Evolutionary conservation across 306 rosid genomes (phyloP).

Genomic region (Echinosophora koreensis): DNA sequence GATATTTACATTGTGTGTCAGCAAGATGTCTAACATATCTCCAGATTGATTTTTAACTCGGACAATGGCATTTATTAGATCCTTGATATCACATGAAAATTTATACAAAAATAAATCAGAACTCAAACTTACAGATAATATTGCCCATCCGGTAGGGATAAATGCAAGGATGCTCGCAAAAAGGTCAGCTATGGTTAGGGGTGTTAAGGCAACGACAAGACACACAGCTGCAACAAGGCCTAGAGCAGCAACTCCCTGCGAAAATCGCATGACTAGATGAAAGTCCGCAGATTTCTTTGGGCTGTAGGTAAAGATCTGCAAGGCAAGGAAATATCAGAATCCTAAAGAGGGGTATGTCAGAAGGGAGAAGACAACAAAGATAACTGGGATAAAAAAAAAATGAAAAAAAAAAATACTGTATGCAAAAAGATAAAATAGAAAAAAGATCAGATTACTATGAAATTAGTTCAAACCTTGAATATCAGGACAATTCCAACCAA

Average conservation of each 20-base stretch:
- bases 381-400: neutral
- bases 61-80: neutral
- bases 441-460: conserved; percentile 27
- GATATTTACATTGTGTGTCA: neutral
- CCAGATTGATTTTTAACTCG: conserved; percentile 28
- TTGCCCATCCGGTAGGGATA: conserved; percentile 93
- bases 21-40: conserved; percentile 1
- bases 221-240: conserved; percentile 73
- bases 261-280: conserved; percentile 80
- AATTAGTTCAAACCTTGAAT: conserved; percentile 76
- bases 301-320: conserved; percentile 87
- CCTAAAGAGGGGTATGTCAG: neutral
- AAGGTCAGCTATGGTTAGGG: conserved; percentile 74
- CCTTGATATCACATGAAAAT: neutral
- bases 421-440: neutral
- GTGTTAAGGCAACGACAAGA: conserved; percentile 72
- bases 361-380: neutral
- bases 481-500: conserved; percentile 76
- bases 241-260: conserved; percentile 78
- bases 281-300: conserved; percentile 74
- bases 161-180: conserved; percentile 85
- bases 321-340: conserved; percentile 36
- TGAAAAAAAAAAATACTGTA: neutral
- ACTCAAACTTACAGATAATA: conserved; percentile 79
- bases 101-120: conserved; percentile 14